Base-by-base conservation (phyloP, 2,329 filamentous ascomycete species). In the Xylariales sp. region DNA sequence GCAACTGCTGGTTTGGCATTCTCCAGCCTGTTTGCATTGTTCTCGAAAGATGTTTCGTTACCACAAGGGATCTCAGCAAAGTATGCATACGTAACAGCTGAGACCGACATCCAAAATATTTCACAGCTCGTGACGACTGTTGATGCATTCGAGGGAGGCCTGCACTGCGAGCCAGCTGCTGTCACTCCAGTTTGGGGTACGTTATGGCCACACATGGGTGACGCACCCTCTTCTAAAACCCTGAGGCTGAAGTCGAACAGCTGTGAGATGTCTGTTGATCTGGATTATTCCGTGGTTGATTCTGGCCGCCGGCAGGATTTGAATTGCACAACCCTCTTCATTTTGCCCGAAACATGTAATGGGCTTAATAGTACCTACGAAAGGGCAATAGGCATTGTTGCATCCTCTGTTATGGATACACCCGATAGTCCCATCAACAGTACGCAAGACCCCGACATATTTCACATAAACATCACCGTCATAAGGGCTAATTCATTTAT, bases 131-230 rank as follows among this genome's bases (percentile, higher is more conserved):
- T 12, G 12, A 45, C 54, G 4, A 57, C 39, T 16, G 54, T 57
- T 45, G 54, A 57, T 23, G 54, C 5, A 30, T 57, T 57, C 16
- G 39, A 45, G 18, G 54, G 18, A 14, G 54, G 39, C 46, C 39
- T 57, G 8, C 23, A 57, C 18, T 57, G 54, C n/a, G 41, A 46
- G 9, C 54, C 54, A 30, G 54, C 54, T 41, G 12, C 54, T 23
- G 18, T 57, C n/a, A 16, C 52, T 41, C 9, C 34, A 41, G 16
- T 28, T 41, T 41, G 16, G 18, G 28, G n/a, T 55, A 55, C 34
- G n/a, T n/a, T n/a, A n/a, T n/a, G n/a, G n/a, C n/a, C n/a, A n/a
- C n/a, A n/a, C n/a, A n/a, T n/a, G n/a, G n/a, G n/a, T n/a, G n/a
- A n/a, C n/a, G n/a, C n/a, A n/a, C n/a, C n/a, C n/a, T n/a, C n/a